Base-by-base conservation (phyloP, 2,329 filamentous ascomycete genomes). In the Fusarium vanettenii region DNA sequence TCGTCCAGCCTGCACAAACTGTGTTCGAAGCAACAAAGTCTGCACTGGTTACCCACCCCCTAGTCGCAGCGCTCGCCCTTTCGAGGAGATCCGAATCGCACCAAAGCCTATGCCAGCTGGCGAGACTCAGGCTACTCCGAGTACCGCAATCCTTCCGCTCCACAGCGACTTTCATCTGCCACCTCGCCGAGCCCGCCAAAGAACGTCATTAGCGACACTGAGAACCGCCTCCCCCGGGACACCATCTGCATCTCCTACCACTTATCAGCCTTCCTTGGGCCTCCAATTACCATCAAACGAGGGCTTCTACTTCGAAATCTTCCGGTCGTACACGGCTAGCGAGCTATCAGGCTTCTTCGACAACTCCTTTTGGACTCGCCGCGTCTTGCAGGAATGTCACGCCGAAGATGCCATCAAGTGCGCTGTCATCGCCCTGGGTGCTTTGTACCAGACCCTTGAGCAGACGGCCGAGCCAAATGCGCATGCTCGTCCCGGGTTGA, bases 301-400 rank as follows among this genome's bases (percentile, higher is more conserved):
- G 70, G 86, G 84, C 20, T 86, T 87, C 59, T 92, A 92, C 75
- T 92, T 92, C 76, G 87, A 90, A 66, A 82, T 92, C 14, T 92
- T 93, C 76, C 87, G 88, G 48, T 84, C 87, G 29, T 89, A 89
- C 50, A 92, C 92, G 0, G 89, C 91, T 2, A 88, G 83, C 56
- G 90, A 92, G 76, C 83, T 93, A 8, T 92, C 91, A 0, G 91
- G 92, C 14, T 93, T 91, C 79, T 93, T 93, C 70, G 89, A 92
- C 78, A 89, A 87, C 22, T 85, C 87, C 2, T 93, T 93, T 78
- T 93, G 91, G 91, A 90, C 87, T 1, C 85, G 87, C 50, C 87
- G 88, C 37, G 90, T 93, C 2, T 80, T 93, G 11, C 89, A 91
- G 74, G 90, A 91, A 79, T 92, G 90, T 62, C 90, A 93, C 73